Evolutionary conservation across 176 grass and related monocot genomes (phyloP).

Genomic region (bread wheat (Triticum aestivum)): DNA sequence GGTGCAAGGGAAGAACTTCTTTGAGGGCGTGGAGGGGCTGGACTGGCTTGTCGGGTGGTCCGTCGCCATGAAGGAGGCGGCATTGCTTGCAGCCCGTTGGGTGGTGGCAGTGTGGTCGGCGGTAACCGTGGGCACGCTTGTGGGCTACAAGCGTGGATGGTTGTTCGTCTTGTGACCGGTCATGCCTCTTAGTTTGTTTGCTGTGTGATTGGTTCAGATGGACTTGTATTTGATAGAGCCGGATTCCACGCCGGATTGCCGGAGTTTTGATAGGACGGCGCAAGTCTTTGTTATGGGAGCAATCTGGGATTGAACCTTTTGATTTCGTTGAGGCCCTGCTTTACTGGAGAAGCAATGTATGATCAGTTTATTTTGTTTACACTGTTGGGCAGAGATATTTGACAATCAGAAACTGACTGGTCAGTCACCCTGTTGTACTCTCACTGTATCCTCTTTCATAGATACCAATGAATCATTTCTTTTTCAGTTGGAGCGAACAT

Average conservation of each 20-base stretch:
- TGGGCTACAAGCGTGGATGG: constrained; percentile 75
- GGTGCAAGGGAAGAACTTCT: constrained; percentile 61
- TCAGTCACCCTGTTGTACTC: constrained; percentile 36
- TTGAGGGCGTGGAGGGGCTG: constrained; percentile 41
- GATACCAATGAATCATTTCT: constrained; percentile 36
- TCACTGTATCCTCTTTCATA: constrained; percentile 29
- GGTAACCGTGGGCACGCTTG: constrained; percentile 51
- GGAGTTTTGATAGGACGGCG: constrained; percentile 34
- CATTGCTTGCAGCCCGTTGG: constrained; percentile 77
- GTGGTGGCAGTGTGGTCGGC: constrained; percentile 55
- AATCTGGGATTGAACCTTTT: constrained; percentile 32
- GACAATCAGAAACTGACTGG: constrained; percentile 19
- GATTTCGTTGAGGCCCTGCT: constrained; percentile 8
- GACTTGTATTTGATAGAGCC: constrained; percentile 35
- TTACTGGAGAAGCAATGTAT: constrained; percentile 27
- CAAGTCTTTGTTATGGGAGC: constrained; percentile 21
- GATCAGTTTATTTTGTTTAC: not conserved
- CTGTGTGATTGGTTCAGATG: constrained; percentile 2
- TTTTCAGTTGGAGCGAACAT: constrained; percentile 7
- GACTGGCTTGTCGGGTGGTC: constrained; percentile 56
- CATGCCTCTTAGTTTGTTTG: not conserved
- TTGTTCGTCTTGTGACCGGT: constrained; percentile 66
- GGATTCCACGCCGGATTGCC: constrained; percentile 6
- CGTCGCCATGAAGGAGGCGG: constrained; percentile 62
- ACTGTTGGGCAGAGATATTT: constrained; percentile 14